These are phyloP conservation scores for Dimocarpus longan DNA, from an alignment of 345 rosid species.

Conservation along the genomic window DNA sequence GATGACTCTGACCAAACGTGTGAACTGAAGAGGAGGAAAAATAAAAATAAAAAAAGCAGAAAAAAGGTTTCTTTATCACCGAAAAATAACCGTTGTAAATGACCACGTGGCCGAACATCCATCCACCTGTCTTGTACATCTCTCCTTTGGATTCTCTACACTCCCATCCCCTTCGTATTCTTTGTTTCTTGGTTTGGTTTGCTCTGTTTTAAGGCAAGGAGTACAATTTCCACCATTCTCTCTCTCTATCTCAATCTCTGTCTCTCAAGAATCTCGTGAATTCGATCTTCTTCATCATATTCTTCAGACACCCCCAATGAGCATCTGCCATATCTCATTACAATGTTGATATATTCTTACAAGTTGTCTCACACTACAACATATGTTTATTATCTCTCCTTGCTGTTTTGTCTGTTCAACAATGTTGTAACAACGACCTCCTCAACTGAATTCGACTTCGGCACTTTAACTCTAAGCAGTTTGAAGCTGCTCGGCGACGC, in stretches of 20 bases:
- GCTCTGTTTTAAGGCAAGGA: slow-evolving; percentile 25
- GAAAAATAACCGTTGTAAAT: slow-evolving; percentile 44
- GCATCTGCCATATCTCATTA: slow-evolving; percentile 21
- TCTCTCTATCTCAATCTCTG: slow-evolving; percentile 27
- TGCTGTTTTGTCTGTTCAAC: slow-evolving; percentile 41
- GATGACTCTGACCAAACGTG: background rate
- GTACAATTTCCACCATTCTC: slow-evolving; percentile 17
- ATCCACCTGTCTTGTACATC: slow-evolving; percentile 63
- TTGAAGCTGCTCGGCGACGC: slow-evolving; percentile 91
- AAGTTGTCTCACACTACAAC: slow-evolving; percentile 28
- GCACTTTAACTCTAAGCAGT: slow-evolving; percentile 67
- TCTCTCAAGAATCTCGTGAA: slow-evolving; percentile 35
- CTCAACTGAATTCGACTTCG: slow-evolving; percentile 74
- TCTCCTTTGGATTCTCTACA: slow-evolving; percentile 38
- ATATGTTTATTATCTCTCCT: slow-evolving; percentile 25
- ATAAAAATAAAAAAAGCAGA: no score
- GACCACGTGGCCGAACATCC: slow-evolving; percentile 53
- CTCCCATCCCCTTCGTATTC: slow-evolving; percentile 7
- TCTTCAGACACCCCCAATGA: slow-evolving; percentile 32
- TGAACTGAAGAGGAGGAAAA: background rate
- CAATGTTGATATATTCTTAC: slow-evolving; percentile 42
- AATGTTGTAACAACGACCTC: slow-evolving; percentile 26
- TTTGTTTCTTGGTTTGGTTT: slow-evolving; percentile 24
- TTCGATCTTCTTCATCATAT: slow-evolving; percentile 22
- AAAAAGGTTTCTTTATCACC: background rate